Percentiles rank a stretch among this genome's conserved stretches.
Conservation (phyloP, 2,329 filamentous ascomycete species). For the Sclerotinia sclerotiorum region DNA sequence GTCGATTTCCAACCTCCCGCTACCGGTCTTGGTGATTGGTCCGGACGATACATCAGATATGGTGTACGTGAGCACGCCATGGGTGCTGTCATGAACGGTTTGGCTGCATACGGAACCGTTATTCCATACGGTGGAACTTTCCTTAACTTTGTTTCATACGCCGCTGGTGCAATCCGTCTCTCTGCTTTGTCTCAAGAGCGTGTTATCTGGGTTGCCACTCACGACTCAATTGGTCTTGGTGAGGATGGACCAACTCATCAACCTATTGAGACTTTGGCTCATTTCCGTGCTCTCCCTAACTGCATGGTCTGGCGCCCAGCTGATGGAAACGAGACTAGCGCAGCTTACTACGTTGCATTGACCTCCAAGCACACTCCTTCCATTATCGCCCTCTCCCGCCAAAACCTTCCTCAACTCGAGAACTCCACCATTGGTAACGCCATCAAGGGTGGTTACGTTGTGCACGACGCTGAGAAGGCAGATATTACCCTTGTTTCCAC, state of each 20-base stretch:
- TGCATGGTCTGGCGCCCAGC: constrained; percentile 99
- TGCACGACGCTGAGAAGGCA: constrained; percentile 79
- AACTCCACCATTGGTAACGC: constrained; percentile 85
- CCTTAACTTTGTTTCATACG: constrained; percentile 99
- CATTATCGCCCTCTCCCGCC: constrained; percentile 91
- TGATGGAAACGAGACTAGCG: constrained; percentile 97
- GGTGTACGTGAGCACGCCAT: constrained; percentile 91
- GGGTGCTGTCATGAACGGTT: constrained; percentile 92
- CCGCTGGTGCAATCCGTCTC: constrained; percentile 90
- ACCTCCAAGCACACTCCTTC: constrained; percentile 87
- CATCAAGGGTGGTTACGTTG: constrained; percentile 93
- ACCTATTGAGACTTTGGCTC: constrained; percentile 95
- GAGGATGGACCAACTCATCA: constrained; percentile 99
- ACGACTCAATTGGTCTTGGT: constrained; percentile 98
- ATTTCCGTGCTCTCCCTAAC: constrained; percentile 99
- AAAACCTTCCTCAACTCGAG: constrained; percentile 98
- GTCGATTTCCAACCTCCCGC: constrained; percentile 94
- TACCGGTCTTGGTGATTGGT: constrained; percentile 82
- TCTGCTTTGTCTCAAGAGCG: constrained; percentile 89
- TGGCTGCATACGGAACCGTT: constrained; percentile 91
- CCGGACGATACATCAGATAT: constrained; percentile 88
- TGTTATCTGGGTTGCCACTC: constrained; percentile 92
- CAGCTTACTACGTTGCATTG: constrained; percentile 93
- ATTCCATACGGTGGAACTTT: constrained; percentile 95
- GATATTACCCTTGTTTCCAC: constrained; percentile 89